phyloP scores from a whole-genome alignment of 106 monocot species.

The Iris macrosiphon region DNA sequence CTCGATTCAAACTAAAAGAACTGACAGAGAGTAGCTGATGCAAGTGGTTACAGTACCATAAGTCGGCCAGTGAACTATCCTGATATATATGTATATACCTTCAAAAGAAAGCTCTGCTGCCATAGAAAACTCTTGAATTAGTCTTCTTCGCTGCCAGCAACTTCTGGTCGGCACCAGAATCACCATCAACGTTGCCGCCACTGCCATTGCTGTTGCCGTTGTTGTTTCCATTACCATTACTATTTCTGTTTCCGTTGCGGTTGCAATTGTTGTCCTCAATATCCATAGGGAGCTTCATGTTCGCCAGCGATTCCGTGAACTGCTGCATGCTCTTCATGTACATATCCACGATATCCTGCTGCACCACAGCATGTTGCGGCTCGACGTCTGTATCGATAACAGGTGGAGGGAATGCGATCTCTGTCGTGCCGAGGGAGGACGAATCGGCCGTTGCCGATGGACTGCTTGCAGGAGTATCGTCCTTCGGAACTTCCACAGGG shows the following conservation, averaged over 20 bases:
- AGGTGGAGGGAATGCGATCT: constrained; percentile 19
- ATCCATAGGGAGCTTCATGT: constrained; percentile 89
- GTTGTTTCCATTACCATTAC: too few species aligned
- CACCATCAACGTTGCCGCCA: not conserved
- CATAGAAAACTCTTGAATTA: constrained; percentile 66
- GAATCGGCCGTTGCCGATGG: constrained; percentile 23
- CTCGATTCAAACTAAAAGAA: too few species aligned
- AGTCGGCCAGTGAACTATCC: too few species aligned
- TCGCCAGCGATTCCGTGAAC: constrained; percentile 78
- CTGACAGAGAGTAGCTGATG: too few species aligned
- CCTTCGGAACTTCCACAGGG: constrained; percentile 1
- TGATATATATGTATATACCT: too few species aligned
- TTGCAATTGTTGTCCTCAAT: constrained; percentile 18
- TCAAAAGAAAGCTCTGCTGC: constrained; percentile 88
- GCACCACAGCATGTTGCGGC: constrained; percentile 43
- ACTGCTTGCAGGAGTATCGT: constrained; percentile 27
- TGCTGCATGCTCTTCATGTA: constrained; percentile 96
- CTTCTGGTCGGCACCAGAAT: constrained; percentile 23
- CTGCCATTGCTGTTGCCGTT: not conserved
- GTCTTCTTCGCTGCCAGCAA: not conserved
- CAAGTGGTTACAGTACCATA: too few species aligned
- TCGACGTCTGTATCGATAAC: constrained; percentile 43
- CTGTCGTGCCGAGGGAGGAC: constrained; percentile 14
- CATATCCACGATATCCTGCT: constrained; percentile 84
- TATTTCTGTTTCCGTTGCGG: constrained; percentile 1